Conservation (phyloP, 192 early-diverging fungal species). For the Chytriomyces sp. region DNA sequence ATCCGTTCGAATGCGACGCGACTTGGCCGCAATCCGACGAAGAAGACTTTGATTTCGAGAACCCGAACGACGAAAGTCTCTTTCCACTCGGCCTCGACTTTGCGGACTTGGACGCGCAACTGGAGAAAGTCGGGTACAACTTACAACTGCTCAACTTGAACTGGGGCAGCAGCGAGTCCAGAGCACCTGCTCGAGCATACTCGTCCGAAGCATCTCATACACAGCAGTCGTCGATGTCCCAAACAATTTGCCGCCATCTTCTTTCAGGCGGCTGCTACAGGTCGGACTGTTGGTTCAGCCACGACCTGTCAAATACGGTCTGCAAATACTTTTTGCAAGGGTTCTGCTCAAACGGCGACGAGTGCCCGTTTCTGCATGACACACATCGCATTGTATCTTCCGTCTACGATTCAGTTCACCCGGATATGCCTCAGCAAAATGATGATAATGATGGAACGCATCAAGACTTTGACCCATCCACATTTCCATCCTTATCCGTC, state of each 20-base stretch:
- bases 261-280: conserved; percentile 52
- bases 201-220: background rate
- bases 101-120: background rate
- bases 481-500: conserved; percentile 9
- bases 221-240: background rate
- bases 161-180: background rate
- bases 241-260: conserved; percentile 55
- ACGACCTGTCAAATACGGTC: conserved; percentile 45
- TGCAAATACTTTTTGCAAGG: conserved; percentile 59
- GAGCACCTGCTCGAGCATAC: background rate
- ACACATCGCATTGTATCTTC: background rate
- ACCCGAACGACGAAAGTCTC: background rate
- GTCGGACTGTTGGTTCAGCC: conserved; percentile 60
- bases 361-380: conserved; percentile 54
- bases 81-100: background rate
- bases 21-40: background rate
- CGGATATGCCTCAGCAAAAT: background rate
- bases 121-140: conserved; percentile 8
- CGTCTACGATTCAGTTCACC: background rate
- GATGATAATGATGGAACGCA: conserved; percentile 7
- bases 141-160: background rate
- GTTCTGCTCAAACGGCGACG: conserved; percentile 47
- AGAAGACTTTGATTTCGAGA: background rate
- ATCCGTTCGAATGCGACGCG: background rate
- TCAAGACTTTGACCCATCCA: conserved; percentile 42